These are phyloP conservation scores for Thraustochytrium striatum DNA, from an alignment of 352 stramenopile species.

Conservation along the genomic window DNA sequence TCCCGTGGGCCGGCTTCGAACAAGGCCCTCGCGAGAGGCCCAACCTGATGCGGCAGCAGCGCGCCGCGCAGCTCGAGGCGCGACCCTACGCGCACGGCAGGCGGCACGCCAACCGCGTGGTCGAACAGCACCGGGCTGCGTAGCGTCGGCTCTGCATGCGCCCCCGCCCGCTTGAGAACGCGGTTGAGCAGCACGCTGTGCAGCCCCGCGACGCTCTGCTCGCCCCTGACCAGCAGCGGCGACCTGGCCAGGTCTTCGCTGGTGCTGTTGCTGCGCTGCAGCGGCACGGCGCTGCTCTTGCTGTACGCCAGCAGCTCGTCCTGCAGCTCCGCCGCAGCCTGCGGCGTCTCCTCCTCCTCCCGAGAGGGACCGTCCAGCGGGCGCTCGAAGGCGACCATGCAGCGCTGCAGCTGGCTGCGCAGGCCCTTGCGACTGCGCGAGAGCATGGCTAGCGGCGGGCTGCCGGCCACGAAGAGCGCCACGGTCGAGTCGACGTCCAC, in stretches of 20 bases:
- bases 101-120: not conserved
- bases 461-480: constrained; percentile 14
- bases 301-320: constrained; percentile 30
- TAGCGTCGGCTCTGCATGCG: constrained; percentile 7
- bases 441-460: not conserved
- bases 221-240: not conserved
- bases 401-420: constrained; percentile 20
- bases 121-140: constrained; percentile 2
- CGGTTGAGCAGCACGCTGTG: constrained; percentile 31
- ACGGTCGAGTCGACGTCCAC: not conserved
- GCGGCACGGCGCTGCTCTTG: not conserved
- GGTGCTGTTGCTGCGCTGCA: not conserved
- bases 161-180: not conserved
- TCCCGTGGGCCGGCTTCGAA: no score
- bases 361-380: constrained; percentile 12
- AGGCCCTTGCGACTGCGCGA: not conserved
- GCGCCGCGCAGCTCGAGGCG: no score
- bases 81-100: not conserved
- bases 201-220: not conserved
- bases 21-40: no score
- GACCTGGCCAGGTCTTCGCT: constrained; percentile 5
- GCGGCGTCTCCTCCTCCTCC: not conserved
- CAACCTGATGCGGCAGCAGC: no score
- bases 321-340: constrained; percentile 14
- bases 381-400: constrained; percentile 18